Evolutionary conservation across 1,284 basidiomycete genomes (phyloP).

Genomic region (Butyriboletus appendiculatus): DNA sequence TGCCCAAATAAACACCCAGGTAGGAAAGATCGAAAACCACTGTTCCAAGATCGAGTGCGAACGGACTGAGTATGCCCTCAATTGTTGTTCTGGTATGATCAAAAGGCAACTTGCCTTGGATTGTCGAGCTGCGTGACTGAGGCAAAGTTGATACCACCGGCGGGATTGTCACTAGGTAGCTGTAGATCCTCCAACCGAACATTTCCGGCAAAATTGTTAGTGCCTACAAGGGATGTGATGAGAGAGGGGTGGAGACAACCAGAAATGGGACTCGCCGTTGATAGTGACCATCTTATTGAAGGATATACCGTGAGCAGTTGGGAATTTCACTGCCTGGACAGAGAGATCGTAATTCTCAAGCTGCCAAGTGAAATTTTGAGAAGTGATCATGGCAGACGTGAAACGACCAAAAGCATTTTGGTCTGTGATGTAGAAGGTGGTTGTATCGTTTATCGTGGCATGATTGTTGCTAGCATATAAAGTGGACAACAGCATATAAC

Average conservation of each 20-base stretch:
- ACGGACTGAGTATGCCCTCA: constrained; percentile 50
- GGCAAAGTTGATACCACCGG: constrained; percentile 68
- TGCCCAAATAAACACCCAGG: constrained; percentile 59
- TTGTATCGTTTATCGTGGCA: constrained; percentile 60
- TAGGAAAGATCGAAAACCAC: constrained; percentile 69
- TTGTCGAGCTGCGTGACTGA: constrained; percentile 64
- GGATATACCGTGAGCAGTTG: constrained; percentile 57
- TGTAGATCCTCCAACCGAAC: constrained; percentile 64
- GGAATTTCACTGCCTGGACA: constrained; percentile 71
- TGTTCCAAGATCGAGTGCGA: constrained; percentile 69
- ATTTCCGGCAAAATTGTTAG: constrained; percentile 63
- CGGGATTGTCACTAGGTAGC: constrained; percentile 70
- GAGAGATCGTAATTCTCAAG: constrained; percentile 57
- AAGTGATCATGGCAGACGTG: constrained; percentile 62
- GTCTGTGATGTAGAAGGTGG: constrained; percentile 55
- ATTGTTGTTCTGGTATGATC: not conserved
- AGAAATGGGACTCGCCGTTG: constrained; percentile 40
- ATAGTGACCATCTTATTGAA: constrained; percentile 62
- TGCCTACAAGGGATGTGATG: constrained; percentile 41
- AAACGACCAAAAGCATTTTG: constrained; percentile 58
- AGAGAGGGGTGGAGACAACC: not conserved
- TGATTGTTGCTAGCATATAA: constrained; percentile 52
- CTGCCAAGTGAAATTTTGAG: constrained; percentile 72
- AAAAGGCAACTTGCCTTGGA: constrained; percentile 46
- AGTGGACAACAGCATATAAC: constrained; percentile 46